Percentiles rank a stretch among this genome's conserved stretches.
phyloP scores from a whole-genome alignment of 225 moss, liverwort and hornwort genomes.

The Physcomitrellopsis africana region DNA sequence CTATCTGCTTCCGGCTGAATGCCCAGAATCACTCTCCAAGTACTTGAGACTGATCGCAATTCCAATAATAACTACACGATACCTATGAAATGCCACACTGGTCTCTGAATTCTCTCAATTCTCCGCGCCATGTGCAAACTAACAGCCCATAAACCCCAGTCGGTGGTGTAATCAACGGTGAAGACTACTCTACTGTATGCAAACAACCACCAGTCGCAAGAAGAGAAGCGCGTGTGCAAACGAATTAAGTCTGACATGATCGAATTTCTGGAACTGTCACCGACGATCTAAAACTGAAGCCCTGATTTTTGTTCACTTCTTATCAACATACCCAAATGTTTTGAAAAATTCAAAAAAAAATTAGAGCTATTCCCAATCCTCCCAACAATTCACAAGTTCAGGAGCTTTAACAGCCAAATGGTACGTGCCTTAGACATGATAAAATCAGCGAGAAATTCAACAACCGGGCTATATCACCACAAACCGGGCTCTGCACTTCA shows the following conservation, averaged over 20 bases:
- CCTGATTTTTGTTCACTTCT: not conserved
- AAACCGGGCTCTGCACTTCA: conserved; percentile 19
- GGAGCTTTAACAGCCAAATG: not conserved
- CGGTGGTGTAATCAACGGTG: not conserved
- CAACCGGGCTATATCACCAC: not conserved
- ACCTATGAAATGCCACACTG: no score
- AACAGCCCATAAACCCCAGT: not conserved
- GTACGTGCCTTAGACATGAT: not conserved
- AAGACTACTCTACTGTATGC: no score
- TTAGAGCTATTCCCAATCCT: conserved; percentile 1
- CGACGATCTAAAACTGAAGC: not conserved
- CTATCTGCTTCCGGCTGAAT: no score
- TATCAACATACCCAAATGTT: not conserved
- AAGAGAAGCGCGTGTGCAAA: not conserved
- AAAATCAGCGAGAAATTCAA: no score
- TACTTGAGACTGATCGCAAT: no score
- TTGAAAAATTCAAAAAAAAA: not conserved
- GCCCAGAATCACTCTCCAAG: no score
- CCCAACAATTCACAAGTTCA: not conserved
- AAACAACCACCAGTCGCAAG: no score
- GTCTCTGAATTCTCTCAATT: not conserved
- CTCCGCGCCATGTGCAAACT: not conserved
- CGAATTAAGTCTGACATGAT: not conserved
- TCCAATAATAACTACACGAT: no score
- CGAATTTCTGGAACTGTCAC: not conserved